phyloP scores from a whole-genome alignment of 805 yeast genomes.

The Wickerhamiella musiphila region DNA sequence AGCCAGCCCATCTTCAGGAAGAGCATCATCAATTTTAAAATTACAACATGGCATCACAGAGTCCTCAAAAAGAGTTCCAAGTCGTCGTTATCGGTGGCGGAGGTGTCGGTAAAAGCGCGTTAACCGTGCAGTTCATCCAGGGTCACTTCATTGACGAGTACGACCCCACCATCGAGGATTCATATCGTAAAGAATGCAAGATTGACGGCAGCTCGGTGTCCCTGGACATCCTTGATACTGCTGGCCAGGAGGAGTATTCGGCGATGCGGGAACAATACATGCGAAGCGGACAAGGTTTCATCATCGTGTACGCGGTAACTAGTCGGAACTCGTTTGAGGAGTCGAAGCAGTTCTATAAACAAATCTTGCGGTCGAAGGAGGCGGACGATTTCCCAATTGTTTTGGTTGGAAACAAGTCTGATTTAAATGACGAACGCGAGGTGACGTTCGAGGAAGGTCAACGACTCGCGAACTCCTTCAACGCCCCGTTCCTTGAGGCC shows the following conservation, averaged over 20 bases:
- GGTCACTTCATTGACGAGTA: constrained; percentile 93
- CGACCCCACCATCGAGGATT: constrained; percentile 87
- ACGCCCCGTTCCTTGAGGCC: constrained; percentile 62
- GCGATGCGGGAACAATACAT: constrained; percentile 90
- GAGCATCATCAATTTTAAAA: too few species aligned
- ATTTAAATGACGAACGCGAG: constrained; percentile 59
- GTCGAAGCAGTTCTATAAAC: constrained; percentile 60
- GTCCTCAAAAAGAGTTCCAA: constrained; percentile 47
- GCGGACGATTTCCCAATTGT: constrained; percentile 52
- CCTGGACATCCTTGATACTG: constrained; percentile 86
- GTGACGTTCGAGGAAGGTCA: constrained; percentile 77
- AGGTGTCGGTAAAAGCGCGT: constrained; percentile 95
- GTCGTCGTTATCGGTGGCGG: constrained; percentile 97
- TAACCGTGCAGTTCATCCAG: constrained; percentile 88
- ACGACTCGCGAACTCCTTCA: constrained; percentile 46
- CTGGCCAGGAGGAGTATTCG: constrained; percentile 93
- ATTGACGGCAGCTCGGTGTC: constrained; percentile 65
- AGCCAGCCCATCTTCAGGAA: too few species aligned
- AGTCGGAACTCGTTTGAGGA: constrained; percentile 75
- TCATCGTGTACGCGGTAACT: constrained; percentile 72
- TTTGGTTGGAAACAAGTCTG: constrained; percentile 78
- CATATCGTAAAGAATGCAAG: constrained; percentile 61
- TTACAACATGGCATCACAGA: too few species aligned
- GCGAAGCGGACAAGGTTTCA: constrained; percentile 90
- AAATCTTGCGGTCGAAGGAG: constrained; percentile 49